These are phyloP conservation scores for Melanomma pulvis-pyrius DNA, from an alignment of 495 filamentous ascomycete species.

Conservation along the genomic window DNA sequence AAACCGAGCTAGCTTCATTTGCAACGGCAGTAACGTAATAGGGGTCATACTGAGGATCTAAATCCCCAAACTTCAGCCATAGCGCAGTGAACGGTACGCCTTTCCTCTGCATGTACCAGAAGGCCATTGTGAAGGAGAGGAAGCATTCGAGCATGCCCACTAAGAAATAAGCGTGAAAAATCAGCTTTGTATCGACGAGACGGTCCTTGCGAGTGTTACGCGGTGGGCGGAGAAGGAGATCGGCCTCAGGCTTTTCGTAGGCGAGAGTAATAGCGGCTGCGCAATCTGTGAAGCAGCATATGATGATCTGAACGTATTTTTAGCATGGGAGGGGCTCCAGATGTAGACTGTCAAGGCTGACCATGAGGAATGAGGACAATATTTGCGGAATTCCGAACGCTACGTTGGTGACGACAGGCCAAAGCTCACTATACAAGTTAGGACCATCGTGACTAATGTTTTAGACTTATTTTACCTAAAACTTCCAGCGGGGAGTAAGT, in stretches of 20 bases:
- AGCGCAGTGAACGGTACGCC: conserved; percentile 61
- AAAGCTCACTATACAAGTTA: conserved; percentile 59
- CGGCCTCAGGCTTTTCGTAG: conserved; percentile 72
- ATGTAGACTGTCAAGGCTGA: background rate
- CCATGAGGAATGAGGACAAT: conserved; percentile 68
- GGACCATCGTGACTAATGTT: too few species aligned
- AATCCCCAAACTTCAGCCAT: conserved; percentile 62
- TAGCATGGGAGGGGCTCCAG: background rate
- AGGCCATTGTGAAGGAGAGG: conserved; percentile 65
- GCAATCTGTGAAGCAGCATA: conserved; percentile 70
- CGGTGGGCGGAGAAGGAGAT: conserved; percentile 63
- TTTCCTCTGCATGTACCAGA: conserved; percentile 62
- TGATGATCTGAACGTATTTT: conserved; percentile 28
- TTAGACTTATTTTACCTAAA: conserved; percentile 60
- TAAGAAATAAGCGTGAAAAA: conserved; percentile 65
- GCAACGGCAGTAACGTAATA: conserved; percentile 50
- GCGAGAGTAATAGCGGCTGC: conserved; percentile 66
- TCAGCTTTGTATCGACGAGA: conserved; percentile 66
- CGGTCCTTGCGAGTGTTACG: conserved; percentile 62
- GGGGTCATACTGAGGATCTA: conserved; percentile 15
- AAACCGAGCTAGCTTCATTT: conserved; percentile 65
- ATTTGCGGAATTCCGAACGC: conserved; percentile 69
- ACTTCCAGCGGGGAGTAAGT: conserved; percentile 63
- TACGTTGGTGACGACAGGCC: conserved; percentile 69
- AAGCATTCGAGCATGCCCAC: conserved; percentile 64